Conservation (phyloP, 2,329 filamentous ascomycete species). For the Fusarium tricinctum region DNA sequence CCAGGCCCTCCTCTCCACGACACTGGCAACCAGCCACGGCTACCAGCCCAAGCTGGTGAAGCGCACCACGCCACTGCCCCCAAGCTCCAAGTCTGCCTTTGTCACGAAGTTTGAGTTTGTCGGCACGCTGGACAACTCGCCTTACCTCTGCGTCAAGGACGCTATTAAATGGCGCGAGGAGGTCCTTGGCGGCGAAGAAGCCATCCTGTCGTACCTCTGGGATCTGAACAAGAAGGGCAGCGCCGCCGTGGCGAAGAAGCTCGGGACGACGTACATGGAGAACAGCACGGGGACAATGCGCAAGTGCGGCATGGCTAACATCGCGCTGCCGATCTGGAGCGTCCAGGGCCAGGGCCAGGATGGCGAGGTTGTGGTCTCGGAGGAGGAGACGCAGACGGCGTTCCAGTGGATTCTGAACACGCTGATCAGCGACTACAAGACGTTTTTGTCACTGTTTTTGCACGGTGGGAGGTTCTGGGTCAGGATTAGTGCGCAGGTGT, state of each 20-base stretch:
- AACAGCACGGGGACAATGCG: slow-evolving; percentile 73
- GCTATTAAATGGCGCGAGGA: slow-evolving; percentile 78
- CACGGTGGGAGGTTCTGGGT: slow-evolving; percentile 76
- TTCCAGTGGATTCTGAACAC: slow-evolving; percentile 70
- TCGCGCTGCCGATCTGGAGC: slow-evolving; percentile 75
- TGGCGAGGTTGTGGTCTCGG: slow-evolving; percentile 50
- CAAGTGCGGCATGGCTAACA: slow-evolving; percentile 78
- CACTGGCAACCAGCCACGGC: slow-evolving; percentile 85
- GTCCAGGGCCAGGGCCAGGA: slow-evolving; percentile 49
- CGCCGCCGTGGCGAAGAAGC: slow-evolving; percentile 67
- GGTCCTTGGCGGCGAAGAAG: slow-evolving; percentile 79
- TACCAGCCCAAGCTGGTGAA: slow-evolving; percentile 66
- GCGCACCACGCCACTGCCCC: slow-evolving; percentile 60
- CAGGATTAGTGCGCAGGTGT: slow-evolving; percentile 84
- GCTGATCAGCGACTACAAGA: slow-evolving; percentile 73
- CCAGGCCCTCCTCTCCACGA: slow-evolving; percentile 79
- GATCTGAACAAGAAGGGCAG: slow-evolving; percentile 75
- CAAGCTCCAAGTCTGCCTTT: slow-evolving; percentile 68
- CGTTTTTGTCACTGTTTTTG: slow-evolving; percentile 76
- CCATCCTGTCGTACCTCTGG: slow-evolving; percentile 74
- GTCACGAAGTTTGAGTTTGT: slow-evolving; percentile 81
- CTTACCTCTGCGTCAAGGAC: slow-evolving; percentile 79
- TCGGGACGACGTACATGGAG: slow-evolving; percentile 81
- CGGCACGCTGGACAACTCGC: slow-evolving; percentile 79
- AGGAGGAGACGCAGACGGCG: slow-evolving; percentile 55